These are phyloP conservation scores for Eucommia ulmoides DNA, from an alignment of 257 asterid species.

Conservation along the genomic window DNA sequence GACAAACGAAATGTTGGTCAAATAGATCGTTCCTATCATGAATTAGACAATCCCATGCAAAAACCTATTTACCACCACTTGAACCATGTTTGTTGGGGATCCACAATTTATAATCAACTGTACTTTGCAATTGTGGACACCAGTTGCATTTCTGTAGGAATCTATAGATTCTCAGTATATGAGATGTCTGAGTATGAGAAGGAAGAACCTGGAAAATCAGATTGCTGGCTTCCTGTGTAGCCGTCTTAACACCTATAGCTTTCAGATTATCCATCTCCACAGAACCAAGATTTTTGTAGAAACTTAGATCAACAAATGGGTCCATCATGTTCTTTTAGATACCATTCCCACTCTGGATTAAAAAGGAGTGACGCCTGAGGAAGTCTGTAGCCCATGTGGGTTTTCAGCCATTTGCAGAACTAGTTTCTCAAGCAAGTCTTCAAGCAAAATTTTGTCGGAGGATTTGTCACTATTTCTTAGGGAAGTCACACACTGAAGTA, in stretches of 20 bases:
- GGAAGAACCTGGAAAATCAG: background rate
- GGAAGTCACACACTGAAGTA: background rate
- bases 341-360: background rate
- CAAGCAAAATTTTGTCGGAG: background rate
- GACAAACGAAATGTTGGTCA: background rate
- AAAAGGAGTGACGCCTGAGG: background rate
- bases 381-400: background rate
- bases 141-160: background rate
- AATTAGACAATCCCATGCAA: background rate
- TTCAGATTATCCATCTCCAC: background rate
- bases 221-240: background rate
- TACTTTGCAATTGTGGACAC: background rate
- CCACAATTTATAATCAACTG: background rate
- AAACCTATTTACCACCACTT: background rate
- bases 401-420: background rate
- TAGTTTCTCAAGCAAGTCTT: background rate
- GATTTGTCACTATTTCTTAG: background rate
- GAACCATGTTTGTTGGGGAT: background rate
- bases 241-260: background rate
- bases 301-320: background rate
- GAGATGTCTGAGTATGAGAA: background rate
- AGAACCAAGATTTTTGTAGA: background rate
- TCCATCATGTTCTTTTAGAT: background rate
- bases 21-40: background rate
- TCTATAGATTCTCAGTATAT: background rate